Conservation (phyloP, 441 rosid species). For the Erodium moschatum region DNA sequence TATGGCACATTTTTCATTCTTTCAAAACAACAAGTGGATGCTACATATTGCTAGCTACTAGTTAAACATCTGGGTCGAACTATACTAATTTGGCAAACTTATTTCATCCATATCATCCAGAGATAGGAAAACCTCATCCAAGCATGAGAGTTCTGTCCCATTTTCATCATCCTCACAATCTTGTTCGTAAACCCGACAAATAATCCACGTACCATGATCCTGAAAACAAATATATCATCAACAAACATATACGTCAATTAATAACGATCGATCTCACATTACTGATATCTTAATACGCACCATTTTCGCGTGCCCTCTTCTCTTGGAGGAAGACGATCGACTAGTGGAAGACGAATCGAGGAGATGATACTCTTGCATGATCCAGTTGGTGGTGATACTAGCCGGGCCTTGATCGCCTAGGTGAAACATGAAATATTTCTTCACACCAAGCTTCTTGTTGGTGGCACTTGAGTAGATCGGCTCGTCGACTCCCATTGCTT, state of each 20-base stretch:
- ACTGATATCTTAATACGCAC: constrained; percentile 29
- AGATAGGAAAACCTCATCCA: constrained; percentile 84
- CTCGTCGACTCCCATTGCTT: constrained; percentile 54
- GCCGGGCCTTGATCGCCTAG: constrained; percentile 26
- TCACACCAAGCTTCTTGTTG: constrained; percentile 49
- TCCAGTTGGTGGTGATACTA: constrained; percentile 51
- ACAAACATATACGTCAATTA: too few species aligned
- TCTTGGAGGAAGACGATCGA: constrained; percentile 34
- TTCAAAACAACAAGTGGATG: background rate
- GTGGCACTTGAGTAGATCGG: constrained; percentile 34
- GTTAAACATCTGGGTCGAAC: too few species aligned
- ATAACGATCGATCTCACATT: too few species aligned
- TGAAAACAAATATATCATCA: constrained; percentile 17
- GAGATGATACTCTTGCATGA: constrained; percentile 73
- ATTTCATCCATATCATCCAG: constrained; percentile 86
- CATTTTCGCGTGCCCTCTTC: constrained; percentile 29
- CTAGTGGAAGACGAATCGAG: constrained; percentile 25
- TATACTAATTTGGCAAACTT: constrained; percentile 34
- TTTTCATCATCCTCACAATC: constrained; percentile 32
- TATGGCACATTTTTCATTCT: background rate
- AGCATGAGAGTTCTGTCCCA: constrained; percentile 64
- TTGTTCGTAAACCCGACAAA: constrained; percentile 74
- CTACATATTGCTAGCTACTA: background rate
- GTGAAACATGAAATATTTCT: constrained; percentile 44
- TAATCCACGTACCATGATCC: constrained; percentile 75